Evolutionary conservation across 2,329 filamentous ascomycete genomes (phyloP), one percentile per base, ranked within the genome.

Genomic region (Talaromyces sp.): DNA sequence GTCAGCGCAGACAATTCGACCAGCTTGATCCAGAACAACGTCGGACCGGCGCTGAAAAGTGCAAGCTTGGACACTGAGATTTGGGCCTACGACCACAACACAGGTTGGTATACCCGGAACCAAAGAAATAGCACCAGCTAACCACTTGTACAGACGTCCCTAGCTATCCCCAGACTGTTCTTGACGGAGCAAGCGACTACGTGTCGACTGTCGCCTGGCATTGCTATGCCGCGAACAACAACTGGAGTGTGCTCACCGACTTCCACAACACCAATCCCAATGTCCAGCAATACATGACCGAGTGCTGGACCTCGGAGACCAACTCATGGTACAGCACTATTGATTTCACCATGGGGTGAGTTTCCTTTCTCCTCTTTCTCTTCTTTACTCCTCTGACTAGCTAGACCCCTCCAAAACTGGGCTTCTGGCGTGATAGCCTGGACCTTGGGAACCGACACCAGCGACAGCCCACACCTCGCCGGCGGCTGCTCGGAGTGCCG

Each of bases 71-170:
- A 19, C 9, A 58, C 56, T 17, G 46, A 58, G 46, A 58, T 58
- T 19, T 58, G 56, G 56, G 56, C 56, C n/a, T 58, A 58, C 27
- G 56, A 58, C 24, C 56, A 58, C 24, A 58, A 58, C 38, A 58
- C 56, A 19, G 56, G 56, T 58, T 24, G n/a, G 27, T 24, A 13
- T 24, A 7, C 43, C 43, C 7, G 5, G 4, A 13, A 46, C 2
- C 14, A 5, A 38, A n/a, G n/a, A 17, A n/a, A n/a, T 14, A 8
- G 35, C 35, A 38, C 6, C 6, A 8, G 43, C 13, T 49, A 14
- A 26, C 2, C 27, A 7, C 14, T 14, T 41, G 6, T 32, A n/a
- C 26, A 58, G 56, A 58, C 24, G 46, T 41, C 19, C 56, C 56
- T 11, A 31, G 26, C 21, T 58, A 51, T 27, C 56, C 56, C 2